Conservation (phyloP, 108 stramenopile genomes). For the Mayamaea pseudoterrestris region DNA sequence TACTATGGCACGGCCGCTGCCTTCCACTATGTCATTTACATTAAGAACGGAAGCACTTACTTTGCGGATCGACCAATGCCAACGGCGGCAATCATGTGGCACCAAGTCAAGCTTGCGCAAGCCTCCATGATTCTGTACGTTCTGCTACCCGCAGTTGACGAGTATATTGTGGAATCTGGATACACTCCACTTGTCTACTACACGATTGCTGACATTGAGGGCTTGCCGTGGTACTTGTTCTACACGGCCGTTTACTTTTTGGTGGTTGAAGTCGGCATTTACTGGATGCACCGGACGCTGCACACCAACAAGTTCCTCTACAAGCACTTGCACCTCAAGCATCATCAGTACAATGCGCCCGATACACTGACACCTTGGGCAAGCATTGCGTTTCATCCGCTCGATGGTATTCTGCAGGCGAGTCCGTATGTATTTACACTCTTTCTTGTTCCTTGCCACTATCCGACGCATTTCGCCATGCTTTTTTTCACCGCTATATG, state of each 20-base stretch:
- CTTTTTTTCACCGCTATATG: constrained; percentile 81
- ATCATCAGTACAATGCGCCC: constrained; percentile 75
- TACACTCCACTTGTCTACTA: constrained; percentile 56
- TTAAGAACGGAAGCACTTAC: constrained; percentile 28
- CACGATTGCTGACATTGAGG: constrained; percentile 68
- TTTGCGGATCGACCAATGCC: constrained; percentile 35
- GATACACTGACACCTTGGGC: constrained; percentile 83
- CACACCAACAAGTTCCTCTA: constrained; percentile 85
- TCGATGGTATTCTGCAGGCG: constrained; percentile 80
- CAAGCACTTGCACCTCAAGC: constrained; percentile 69
- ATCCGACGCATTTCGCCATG: constrained; percentile 67
- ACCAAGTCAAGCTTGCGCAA: constrained; percentile 75
- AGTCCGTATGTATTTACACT: constrained; percentile 60
- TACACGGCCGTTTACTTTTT: constrained; percentile 51
- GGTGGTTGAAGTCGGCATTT: constrained; percentile 76
- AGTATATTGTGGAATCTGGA: constrained; percentile 68
- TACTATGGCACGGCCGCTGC: constrained; percentile 48
- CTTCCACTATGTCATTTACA: constrained; percentile 56
- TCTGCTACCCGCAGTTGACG: constrained; percentile 63
- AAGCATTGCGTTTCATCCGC: constrained; percentile 80
- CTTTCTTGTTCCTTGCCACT: constrained; percentile 73
- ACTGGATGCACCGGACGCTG: constrained; percentile 82
- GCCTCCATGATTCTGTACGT: constrained; percentile 54
- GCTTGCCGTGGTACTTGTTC: constrained; percentile 34
- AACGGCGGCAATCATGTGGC: constrained; percentile 36